Evolutionary conservation across 2,329 filamentous ascomycete species (phyloP), one percentile per base, ranked within the genome.

Genomic region (Fusarium sp.): DNA sequence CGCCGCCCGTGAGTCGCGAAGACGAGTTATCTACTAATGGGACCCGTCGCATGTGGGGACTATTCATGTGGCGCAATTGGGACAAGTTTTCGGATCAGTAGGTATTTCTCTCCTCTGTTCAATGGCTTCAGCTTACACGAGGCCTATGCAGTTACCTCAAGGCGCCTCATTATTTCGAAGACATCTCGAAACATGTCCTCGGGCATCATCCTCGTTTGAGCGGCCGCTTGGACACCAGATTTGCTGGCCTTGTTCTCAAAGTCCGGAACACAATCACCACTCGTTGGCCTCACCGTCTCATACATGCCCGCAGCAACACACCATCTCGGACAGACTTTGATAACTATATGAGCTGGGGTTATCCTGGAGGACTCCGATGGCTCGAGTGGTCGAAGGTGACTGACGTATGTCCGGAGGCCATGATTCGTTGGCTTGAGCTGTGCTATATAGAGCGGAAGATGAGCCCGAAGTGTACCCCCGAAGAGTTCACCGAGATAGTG

Each of bases 1-100:
- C 73, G 9, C 78, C 77, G 13, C 74, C 70, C 1, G n/a, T 74
- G 5, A 9, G 16, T 3, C 29, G 7, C 6, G 50, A 9, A 4
- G 35, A 65, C 2, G 5, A n/a, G 3, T 38, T 35, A 11, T 45
- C 25, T 6, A 27, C 42, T 9, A 59, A 31, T n/a, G 38, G 56
- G 2, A 6, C 65, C 20, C 77, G 75, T 20, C 79, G 79, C 8
- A 58, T 38, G 11, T 18, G 75, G 10, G 76, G 74, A 3, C 58
- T 80, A 11, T 6, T 79, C 8, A 40, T 78, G 35, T 79, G 76
- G 75, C 74, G 78, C 2, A 75, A 76, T 56, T 80, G 78, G 78
- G 74, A 79, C 29, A 68, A 60, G 29, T 78, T 77, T 27, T 70
- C 77, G 9, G 65, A 71, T 5, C 52, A 45, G 78, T 78, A 71